These are phyloP conservation scores for Amylocystis lapponica DNA, from an alignment of 768 basidiomycete species.

Conservation along the genomic window DNA sequence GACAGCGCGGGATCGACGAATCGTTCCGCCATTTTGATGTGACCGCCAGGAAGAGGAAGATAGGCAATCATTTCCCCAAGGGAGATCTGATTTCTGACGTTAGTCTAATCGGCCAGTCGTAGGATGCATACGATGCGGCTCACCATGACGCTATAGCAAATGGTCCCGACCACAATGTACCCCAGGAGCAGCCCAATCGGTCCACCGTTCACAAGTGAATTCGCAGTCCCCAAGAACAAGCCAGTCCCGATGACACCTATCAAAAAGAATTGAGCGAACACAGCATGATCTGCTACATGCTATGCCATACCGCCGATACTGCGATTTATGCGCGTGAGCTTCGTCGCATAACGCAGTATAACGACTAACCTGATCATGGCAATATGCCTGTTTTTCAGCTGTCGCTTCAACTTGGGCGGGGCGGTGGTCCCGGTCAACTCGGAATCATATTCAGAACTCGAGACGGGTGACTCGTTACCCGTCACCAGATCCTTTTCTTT, in stretches of 20 bases:
- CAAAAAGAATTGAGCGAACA: conserved; percentile 3
- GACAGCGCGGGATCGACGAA: conserved; percentile 77
- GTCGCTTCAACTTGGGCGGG: conserved; percentile 18
- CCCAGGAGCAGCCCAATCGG: conserved; percentile 75
- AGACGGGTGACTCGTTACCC: no score
- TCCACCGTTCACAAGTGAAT: conserved; percentile 28
- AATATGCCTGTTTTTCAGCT: conserved; percentile 58
- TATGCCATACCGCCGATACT: conserved; percentile 30
- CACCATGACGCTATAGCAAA: conserved; percentile 73
- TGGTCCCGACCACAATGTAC: conserved; percentile 56
- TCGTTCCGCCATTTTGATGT: conserved; percentile 76
- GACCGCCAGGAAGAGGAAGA: conserved; percentile 74
- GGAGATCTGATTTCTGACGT: conserved; percentile 40
- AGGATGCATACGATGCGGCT: conserved; percentile 7
- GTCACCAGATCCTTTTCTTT: no score
- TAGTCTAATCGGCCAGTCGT: background rate
- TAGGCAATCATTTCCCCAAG: conserved; percentile 74
- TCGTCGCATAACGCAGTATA: conserved; percentile 6
- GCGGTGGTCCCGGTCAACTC: conserved; percentile 5
- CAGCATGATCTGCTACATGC: background rate
- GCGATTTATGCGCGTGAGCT: background rate
- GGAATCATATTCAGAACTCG: conserved; percentile 11
- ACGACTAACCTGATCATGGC: conserved; percentile 67
- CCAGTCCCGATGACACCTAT: conserved; percentile 40
- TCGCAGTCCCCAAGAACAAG: conserved; percentile 47